These are phyloP conservation scores for Pseudogymnoascus sp. DNA, from an alignment of 2,329 filamentous ascomycete species.

Conservation along the genomic window DNA sequence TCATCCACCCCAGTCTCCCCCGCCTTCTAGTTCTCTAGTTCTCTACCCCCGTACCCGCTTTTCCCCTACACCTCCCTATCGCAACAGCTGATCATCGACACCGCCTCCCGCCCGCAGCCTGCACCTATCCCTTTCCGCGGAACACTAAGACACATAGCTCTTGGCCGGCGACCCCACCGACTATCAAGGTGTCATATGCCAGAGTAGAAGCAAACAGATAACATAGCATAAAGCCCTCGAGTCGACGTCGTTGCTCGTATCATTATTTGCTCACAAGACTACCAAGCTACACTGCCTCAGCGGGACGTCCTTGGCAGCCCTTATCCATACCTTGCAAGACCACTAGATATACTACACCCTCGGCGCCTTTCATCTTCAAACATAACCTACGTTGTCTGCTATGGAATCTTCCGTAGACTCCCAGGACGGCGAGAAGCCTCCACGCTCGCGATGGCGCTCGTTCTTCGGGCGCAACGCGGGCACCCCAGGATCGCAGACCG, in stretches of 20 bases:
- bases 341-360: not conserved
- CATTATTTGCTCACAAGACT: not conserved
- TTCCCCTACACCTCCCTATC: not conserved
- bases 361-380: not conserved
- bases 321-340: not conserved
- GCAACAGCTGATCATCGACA: constrained; percentile 1
- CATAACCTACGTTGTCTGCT: not conserved
- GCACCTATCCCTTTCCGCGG: not conserved
- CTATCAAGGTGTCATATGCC: constrained; percentile 4
- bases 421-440: not conserved
- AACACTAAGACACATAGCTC: not conserved
- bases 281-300: not conserved
- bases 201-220: not conserved
- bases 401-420: constrained; percentile 4
- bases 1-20: not conserved
- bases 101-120: not conserved
- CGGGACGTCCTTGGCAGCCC: not conserved
- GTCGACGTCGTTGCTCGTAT: not conserved
- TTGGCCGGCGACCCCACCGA: not conserved
- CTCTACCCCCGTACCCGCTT: not conserved
- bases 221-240: constrained; percentile 1
- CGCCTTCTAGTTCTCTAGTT: not conserved
- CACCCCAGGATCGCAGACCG: not conserved
- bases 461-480: not conserved
- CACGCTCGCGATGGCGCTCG: constrained; percentile 4